These are phyloP conservation scores for Pisolithus sp. DNA, from an alignment of 768 basidiomycete species.

Conservation along the genomic window DNA sequence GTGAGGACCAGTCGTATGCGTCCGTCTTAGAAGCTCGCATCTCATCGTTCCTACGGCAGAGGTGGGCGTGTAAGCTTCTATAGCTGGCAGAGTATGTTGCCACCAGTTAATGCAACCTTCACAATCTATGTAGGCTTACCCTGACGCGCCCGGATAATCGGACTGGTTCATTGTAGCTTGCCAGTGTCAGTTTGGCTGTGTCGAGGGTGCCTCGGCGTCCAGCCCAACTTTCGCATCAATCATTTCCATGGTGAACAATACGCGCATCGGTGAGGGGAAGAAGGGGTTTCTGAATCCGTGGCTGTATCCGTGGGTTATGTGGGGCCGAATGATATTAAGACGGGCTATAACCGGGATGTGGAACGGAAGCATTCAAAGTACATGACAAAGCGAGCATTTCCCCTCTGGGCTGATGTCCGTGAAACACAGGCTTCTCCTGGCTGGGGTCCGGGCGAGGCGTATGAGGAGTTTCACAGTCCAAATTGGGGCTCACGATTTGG, in stretches of 20 bases:
- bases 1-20: constrained; percentile 27
- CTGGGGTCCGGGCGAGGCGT: constrained; percentile 51
- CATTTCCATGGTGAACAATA: constrained; percentile 61
- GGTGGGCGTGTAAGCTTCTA: constrained; percentile 42
- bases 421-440: constrained; percentile 39
- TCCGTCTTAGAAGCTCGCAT: not conserved
- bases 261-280: constrained; percentile 37
- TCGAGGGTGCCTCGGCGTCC: constrained; percentile 61
- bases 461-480: constrained; percentile 1
- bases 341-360: constrained; percentile 56
- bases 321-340: constrained; percentile 51
- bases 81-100: not conserved
- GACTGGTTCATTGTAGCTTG: constrained; percentile 43
- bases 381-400: not conserved
- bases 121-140: constrained; percentile 35
- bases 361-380: constrained; percentile 55
- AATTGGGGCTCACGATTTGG: constrained; percentile 1
- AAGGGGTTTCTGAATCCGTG: constrained; percentile 58
- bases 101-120: not conserved
- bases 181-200: constrained; percentile 28
- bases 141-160: constrained; percentile 62
- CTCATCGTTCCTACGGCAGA: constrained; percentile 21
- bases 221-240: constrained; percentile 60
- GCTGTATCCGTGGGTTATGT: constrained; percentile 35
- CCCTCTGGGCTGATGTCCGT: not conserved